Evolutionary conservation across 805 yeast genomes (phyloP).

Genomic region (Kodamaea nitidulidarum): DNA sequence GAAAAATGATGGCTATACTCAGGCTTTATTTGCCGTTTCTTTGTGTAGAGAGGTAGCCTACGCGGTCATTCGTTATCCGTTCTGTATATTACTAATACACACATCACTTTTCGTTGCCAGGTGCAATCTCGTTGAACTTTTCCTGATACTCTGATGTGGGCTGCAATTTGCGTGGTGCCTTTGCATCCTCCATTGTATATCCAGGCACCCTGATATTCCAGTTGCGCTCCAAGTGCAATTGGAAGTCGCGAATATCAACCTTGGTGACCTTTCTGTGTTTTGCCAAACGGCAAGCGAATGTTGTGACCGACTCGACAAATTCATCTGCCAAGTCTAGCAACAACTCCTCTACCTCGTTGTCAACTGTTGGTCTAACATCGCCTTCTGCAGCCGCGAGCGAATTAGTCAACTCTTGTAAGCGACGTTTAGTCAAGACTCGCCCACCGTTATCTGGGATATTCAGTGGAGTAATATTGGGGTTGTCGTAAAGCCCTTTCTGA

Average conservation of each 20-base stretch:
- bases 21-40: no score
- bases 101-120: background rate
- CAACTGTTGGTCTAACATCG: constrained; percentile 24
- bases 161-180: constrained; percentile 23
- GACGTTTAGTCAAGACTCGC: constrained; percentile 25
- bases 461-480: constrained; percentile 10
- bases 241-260: constrained; percentile 26
- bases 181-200: constrained; percentile 22
- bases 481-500: constrained; percentile 7
- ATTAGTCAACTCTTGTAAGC: constrained; percentile 24
- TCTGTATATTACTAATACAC: background rate
- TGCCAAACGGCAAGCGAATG: constrained; percentile 27
- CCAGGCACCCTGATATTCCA: constrained; percentile 28
- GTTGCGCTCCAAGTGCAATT: constrained; percentile 25
- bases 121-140: constrained; percentile 12
- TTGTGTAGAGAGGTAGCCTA: no score
- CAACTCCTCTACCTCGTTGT: constrained; percentile 27
- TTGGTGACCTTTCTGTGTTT: constrained; percentile 26
- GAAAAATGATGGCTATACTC: no score
- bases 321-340: constrained; percentile 28
- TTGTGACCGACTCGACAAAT: constrained; percentile 24
- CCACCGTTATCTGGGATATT: constrained; percentile 24
- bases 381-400: constrained; percentile 28
- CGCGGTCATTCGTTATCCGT: no score
- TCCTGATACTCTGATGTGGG: constrained; percentile 22